These are phyloP conservation scores for Cercospora brassicicola DNA, from an alignment of 2,329 filamentous ascomycete genomes.

Conservation along the genomic window DNA sequence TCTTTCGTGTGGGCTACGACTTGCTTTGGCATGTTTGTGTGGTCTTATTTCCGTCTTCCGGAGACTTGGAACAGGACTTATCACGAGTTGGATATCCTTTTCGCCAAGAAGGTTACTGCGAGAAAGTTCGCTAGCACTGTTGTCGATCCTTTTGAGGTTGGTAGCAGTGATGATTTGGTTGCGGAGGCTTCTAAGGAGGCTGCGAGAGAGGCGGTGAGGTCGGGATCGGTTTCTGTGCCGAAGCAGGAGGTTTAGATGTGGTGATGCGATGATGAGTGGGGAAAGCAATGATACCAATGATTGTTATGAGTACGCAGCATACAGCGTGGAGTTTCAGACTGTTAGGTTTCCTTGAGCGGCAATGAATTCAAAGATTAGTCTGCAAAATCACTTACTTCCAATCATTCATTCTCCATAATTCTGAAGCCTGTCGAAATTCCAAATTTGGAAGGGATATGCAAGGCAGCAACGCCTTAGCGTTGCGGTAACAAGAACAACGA, in stretches of 20 bases:
- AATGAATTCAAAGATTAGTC: not conserved
- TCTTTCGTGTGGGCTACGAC: slow-evolving; percentile 46
- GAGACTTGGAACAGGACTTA: slow-evolving; percentile 57
- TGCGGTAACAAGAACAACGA: not conserved
- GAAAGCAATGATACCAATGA: not conserved
- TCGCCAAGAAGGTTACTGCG: slow-evolving; percentile 49
- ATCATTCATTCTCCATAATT: not conserved
- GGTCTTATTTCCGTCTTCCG: slow-evolving; percentile 34
- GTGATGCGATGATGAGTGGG: not conserved
- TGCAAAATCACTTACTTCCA: not conserved
- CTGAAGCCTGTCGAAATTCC: not conserved
- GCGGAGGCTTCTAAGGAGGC: slow-evolving; percentile 9
- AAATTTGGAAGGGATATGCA: not conserved
- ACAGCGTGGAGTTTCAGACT: not conserved
- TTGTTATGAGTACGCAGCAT: not conserved
- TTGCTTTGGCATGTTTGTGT: slow-evolving; percentile 20
- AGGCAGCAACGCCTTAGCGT: not conserved
- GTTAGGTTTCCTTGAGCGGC: not conserved
- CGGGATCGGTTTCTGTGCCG: not conserved
- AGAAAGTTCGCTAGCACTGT: slow-evolving; percentile 39
- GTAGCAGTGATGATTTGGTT: slow-evolving; percentile 5
- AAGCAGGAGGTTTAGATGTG: slow-evolving; percentile 2
- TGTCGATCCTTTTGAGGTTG: slow-evolving; percentile 1
- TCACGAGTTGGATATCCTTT: slow-evolving; percentile 58
- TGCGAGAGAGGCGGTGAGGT: not conserved